Conservation (phyloP, 2,329 filamentous ascomycete species). For the Aotearoamyces nothofagi region DNA sequence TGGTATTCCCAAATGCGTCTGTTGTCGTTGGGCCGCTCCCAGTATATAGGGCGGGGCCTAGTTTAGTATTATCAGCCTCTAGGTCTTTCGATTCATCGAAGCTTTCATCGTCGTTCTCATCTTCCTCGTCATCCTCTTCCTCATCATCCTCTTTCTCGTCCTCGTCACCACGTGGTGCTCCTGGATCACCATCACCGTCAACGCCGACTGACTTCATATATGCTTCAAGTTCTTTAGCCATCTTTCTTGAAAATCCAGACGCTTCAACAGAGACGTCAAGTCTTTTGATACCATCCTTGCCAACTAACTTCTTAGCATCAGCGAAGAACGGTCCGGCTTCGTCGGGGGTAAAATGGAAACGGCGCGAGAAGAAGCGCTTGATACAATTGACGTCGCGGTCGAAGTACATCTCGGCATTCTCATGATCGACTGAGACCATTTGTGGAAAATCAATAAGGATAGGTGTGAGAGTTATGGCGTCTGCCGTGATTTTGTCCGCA, state of each 20-base stretch:
- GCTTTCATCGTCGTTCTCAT: constrained; percentile 17
- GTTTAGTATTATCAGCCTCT: too few relatives aligned
- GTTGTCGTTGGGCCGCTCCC: too few relatives aligned
- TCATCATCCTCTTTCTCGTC: constrained; percentile 23
- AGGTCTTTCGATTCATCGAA: too few relatives aligned
- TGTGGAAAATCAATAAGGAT: constrained; percentile 96
- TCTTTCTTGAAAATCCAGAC: constrained; percentile 91
- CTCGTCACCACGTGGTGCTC: constrained; percentile 17
- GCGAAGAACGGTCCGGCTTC: constrained; percentile 73
- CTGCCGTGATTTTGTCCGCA: constrained; percentile 23
- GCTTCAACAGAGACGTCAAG: constrained; percentile 83
- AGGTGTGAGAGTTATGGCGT: constrained; percentile 47
- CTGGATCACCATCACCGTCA: constrained; percentile 25
- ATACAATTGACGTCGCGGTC: constrained; percentile 91
- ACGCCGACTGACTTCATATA: constrained; percentile 66
- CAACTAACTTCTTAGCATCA: constrained; percentile 63
- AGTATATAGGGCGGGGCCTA: too few relatives aligned
- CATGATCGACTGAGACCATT: constrained; percentile 90
- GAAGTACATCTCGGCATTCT: constrained; percentile 94
- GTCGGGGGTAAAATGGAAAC: constrained; percentile 76
- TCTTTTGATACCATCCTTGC: constrained; percentile 47
- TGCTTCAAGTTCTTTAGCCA: constrained; percentile 82
- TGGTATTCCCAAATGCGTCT: constrained; percentile 15
- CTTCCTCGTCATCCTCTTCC: constrained; percentile 20
- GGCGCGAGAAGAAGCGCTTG: constrained; percentile 81